A percentile compares a stretch with the other conserved stretches of the same genome.
Conservation (phyloP, 352 stramenopile species). For the Pythium angustatum region DNA sequence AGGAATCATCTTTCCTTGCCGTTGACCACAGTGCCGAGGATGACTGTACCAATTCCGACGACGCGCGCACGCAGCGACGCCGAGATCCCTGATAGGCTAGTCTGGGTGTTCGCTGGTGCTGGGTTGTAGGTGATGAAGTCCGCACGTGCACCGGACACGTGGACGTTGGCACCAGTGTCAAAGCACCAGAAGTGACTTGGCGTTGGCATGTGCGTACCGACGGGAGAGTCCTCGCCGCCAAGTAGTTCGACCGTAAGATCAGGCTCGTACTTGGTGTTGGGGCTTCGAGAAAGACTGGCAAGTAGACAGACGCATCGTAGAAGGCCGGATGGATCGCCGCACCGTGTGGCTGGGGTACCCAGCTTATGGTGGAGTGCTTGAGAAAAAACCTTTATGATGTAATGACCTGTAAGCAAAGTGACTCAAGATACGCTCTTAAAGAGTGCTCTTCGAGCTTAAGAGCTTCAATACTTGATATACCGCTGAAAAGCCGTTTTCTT, state of each 20-base stretch:
- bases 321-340: neutral
- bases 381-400: neutral
- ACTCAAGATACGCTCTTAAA: neutral
- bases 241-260: neutral
- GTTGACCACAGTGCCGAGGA: conserved; percentile 2
- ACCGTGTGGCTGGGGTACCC: neutral
- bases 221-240: neutral
- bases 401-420: neutral
- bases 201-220: neutral
- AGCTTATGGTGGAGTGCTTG: neutral
- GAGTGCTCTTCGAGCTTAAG: neutral
- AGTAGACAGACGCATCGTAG: neutral
- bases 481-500: too few species aligned
- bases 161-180: conserved; percentile 4
- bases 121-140: conserved; percentile 3
- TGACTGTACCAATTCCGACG: conserved; percentile 5
- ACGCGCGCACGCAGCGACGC: neutral
- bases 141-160: neutral
- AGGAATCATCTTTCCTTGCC: neutral
- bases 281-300: neutral
- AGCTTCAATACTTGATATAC: neutral
- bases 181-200: conserved; percentile 10
- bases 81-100: neutral
- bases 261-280: neutral
- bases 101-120: too few species aligned